Evolutionary conservation across 164 flowering plant species (phyloP), one percentile per base, ranked within the genome.

Genomic region (Malania oleifera): DNA sequence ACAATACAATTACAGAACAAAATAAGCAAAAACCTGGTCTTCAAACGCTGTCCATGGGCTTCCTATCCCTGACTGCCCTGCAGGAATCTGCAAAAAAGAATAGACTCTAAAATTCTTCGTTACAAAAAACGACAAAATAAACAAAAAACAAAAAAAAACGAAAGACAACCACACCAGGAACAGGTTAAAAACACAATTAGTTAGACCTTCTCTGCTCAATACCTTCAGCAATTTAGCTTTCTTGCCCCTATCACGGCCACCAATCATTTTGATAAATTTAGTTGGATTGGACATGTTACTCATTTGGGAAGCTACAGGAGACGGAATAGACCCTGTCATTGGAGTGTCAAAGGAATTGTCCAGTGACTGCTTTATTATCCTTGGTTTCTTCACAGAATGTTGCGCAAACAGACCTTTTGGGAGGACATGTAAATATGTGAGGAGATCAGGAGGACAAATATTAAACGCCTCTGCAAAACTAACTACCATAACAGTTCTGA

Each of bases 291-390:
- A 71, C 89, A 93, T 83, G 67, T 93, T 90, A 74, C 95, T 89
- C 93, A 92, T 81, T 62, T 93, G 99, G 35, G 97, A 95, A 28
- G 90, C 87, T 53, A 70, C 95, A 20, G 97, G 99, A 51, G 95
- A 91, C 73, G 99, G 86, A 65, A 82, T 70, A 43, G 96, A 77
- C 26, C 86, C 89, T 69, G 54, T 63, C 48, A 67, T 57, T 14
- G 82, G 83, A 69, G 69, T 57, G 57, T 95, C 96, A 68, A 73
- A 80, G 54, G 81, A 70, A 63, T 69, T 73, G 51, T 90, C 99
- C 0, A 68, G 65, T 34, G 79, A 64, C 54, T 83, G 91, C 70
- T 83, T 87, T 67, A 62, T 60, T 56, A 76, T 67, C 86, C 87
- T 91, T 35, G 79, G 91, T 74, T 79, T 89, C 81, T 95, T 95